A percentile compares a stretch with the other conserved stretches of the same genome.
Conservation (phyloP, 2,329 filamentous ascomycete species). For the Epicoccum sorghinum region DNA sequence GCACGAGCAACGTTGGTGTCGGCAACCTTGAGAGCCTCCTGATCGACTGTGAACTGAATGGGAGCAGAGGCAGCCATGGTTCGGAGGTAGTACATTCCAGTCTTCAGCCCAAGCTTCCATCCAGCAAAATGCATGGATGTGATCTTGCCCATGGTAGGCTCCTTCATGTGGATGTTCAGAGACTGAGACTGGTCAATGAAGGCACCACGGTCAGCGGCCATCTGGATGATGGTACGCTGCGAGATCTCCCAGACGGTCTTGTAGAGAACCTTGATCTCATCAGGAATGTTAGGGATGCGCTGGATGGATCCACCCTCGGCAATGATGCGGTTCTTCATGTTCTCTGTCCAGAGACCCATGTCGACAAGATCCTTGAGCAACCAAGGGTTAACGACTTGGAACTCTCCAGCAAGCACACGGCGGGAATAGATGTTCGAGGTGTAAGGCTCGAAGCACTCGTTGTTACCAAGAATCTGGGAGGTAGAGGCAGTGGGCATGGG, state of each 20-base stretch:
- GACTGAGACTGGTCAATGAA: conserved; percentile 99
- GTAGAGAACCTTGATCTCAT: conserved; percentile 95
- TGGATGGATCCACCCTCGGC: conserved; percentile 94
- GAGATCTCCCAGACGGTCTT: conserved; percentile 99
- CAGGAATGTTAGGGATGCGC: conserved; percentile 94
- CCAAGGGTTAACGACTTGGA: conserved; percentile 99
- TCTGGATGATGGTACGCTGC: conserved; percentile 92
- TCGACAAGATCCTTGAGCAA: conserved; percentile 97
- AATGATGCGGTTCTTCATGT: conserved; percentile 99
- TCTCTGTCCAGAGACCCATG: conserved; percentile 96
- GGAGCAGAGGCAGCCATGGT: conserved; percentile 96
- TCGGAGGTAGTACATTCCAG: conserved; percentile 99
- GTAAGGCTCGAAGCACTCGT: conserved; percentile 99
- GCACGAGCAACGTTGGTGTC: conserved; percentile 79
- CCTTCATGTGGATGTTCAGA: conserved; percentile 99
- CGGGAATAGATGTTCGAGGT: conserved; percentile 99
- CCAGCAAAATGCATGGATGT: conserved; percentile 99
- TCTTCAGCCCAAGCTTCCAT: conserved; percentile 99
- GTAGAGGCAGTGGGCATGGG: conserved; percentile 98
- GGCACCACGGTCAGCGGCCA: conserved; percentile 96
- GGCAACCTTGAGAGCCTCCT: conserved; percentile 86
- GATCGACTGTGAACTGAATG: conserved; percentile 99
- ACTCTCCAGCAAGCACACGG: conserved; percentile 95
- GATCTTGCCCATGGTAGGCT: conserved; percentile 99
- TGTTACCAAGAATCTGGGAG: conserved; percentile 97